phyloP scores from a whole-genome alignment of 176 grass and related monocot genomes.

The Carex scoparia region DNA sequence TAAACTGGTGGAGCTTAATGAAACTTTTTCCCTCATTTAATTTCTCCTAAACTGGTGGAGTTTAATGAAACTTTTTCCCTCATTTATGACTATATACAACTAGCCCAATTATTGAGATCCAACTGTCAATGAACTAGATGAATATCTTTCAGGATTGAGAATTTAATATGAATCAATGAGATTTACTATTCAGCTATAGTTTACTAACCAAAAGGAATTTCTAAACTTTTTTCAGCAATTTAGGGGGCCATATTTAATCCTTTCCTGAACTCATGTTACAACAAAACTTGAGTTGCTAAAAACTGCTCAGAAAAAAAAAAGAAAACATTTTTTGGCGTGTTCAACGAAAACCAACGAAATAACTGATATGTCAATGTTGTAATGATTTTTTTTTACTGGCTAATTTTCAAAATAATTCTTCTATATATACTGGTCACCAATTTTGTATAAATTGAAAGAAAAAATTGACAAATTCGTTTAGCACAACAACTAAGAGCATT shows the following conservation, averaged over 20 bases:
- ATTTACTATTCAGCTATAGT: neutral
- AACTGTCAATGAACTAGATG: neutral
- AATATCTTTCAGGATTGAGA: neutral
- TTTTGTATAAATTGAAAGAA: neutral
- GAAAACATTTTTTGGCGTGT: neutral
- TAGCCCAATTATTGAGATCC: neutral
- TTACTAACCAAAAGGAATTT: neutral
- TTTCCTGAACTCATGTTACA: neutral
- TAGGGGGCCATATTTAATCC: neutral
- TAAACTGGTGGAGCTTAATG: neutral
- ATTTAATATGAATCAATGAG: constrained; percentile 5
- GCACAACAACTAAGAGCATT: neutral
- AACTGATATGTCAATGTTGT: neutral
- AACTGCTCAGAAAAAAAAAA: neutral
- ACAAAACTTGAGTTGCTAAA: neutral
- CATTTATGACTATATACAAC: constrained; percentile 1
- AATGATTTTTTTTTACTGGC: neutral
- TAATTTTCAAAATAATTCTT: neutral
- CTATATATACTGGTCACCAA: neutral
- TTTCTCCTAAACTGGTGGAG: neutral
- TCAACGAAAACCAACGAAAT: neutral
- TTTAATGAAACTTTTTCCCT: neutral
- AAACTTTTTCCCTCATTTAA: neutral
- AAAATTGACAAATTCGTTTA: neutral
- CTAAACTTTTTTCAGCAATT: neutral